Evolutionary conservation across 768 basidiomycete genomes (phyloP).

Genomic region (Suillus lakei): DNA sequence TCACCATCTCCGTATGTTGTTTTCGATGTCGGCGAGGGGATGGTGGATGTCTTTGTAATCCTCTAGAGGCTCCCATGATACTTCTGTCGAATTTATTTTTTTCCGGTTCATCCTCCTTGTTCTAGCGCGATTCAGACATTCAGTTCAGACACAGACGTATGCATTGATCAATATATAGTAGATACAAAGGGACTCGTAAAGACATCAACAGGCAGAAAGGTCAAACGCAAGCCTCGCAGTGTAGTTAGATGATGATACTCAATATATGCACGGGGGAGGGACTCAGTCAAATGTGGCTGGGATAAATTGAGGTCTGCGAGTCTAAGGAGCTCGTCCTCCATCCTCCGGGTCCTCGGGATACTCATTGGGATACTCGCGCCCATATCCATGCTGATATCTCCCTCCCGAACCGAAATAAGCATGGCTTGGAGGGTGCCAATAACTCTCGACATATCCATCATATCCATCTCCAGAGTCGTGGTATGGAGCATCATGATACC

Average conservation of each 20-base stretch:
- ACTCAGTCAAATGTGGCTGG: not conserved
- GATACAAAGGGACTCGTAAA: not conserved
- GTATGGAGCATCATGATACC: not conserved
- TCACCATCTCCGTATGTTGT: not conserved
- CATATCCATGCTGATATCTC: not conserved
- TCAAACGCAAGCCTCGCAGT: not conserved
- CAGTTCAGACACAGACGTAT: not conserved
- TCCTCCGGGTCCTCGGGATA: not conserved
- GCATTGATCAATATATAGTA: conserved; percentile 3
- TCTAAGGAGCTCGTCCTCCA: not conserved
- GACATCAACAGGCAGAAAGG: not conserved
- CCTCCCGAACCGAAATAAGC: not conserved
- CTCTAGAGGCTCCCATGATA: conserved; percentile 1
- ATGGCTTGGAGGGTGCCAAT: not conserved
- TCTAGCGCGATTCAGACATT: not conserved
- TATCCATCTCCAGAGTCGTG: not conserved
- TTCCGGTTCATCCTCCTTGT: not conserved
- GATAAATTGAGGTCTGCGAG: not conserved
- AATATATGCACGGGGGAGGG: not conserved
- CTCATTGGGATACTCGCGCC: not conserved
- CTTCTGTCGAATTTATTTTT: not conserved
- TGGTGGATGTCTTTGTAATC: not conserved
- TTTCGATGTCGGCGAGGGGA: not conserved
- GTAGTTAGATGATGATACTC: not conserved
- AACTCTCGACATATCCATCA: not conserved